A percentile compares a stretch with the other conserved stretches of the same genome.
Evolutionary conservation across 345 rosid species (phyloP).

Genomic region (Rhodamnia rubescens): DNA sequence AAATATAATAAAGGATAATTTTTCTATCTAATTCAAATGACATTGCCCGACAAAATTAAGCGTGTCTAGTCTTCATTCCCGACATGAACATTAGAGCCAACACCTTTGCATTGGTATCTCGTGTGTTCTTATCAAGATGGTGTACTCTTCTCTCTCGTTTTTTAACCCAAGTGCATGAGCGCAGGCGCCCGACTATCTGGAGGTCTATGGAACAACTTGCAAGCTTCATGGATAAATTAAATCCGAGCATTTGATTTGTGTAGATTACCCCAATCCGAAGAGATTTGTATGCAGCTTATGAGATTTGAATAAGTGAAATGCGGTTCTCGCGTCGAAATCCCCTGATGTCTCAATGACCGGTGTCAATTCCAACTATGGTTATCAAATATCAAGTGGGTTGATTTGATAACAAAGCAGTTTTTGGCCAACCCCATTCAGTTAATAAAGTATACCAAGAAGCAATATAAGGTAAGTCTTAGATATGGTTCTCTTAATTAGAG

Average conservation of each 20-base stretch:
- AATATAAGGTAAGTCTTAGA: too few species aligned
- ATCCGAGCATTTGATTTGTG: background rate
- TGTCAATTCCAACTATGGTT: background rate
- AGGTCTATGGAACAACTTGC: background rate
- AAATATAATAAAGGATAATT: background rate
- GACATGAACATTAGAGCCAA: background rate
- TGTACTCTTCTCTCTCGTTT: background rate
- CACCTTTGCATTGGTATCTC: background rate
- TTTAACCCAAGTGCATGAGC: background rate
- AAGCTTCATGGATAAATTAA: background rate
- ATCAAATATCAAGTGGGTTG: background rate
- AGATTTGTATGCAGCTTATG: background rate
- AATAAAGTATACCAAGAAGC: too few species aligned
- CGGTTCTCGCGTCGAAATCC: fast-evolving
- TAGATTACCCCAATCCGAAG: background rate
- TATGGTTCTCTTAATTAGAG: too few species aligned
- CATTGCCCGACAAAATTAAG: background rate
- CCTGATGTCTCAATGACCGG: background rate
- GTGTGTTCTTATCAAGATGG: background rate
- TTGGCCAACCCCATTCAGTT: too few species aligned
- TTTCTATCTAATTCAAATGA: background rate
- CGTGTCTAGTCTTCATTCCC: background rate
- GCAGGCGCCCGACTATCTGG: background rate
- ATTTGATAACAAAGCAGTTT: too few species aligned
- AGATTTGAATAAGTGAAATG: background rate